Conservation (phyloP, 495 filamentous ascomycete genomes). For the Ramalina intermedia region DNA sequence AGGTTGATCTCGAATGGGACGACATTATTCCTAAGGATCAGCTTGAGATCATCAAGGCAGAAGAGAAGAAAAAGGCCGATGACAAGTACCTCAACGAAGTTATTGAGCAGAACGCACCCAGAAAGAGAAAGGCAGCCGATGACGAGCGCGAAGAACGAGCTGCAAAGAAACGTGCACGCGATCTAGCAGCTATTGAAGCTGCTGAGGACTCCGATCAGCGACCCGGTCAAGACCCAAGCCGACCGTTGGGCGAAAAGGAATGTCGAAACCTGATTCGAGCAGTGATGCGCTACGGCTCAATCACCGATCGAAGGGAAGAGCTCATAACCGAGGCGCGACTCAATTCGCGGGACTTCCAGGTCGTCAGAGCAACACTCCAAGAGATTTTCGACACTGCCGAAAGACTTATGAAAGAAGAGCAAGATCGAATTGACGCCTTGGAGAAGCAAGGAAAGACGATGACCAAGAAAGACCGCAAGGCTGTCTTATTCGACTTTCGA, state of each 20-base stretch:
- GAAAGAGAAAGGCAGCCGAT: conserved; percentile 60
- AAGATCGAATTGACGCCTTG: conserved; percentile 39
- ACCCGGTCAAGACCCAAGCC: conserved; percentile 61
- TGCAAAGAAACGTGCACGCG: conserved; percentile 80
- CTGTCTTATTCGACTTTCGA: conserved; percentile 82
- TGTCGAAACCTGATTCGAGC: conserved; percentile 77
- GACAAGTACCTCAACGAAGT: conserved; percentile 69
- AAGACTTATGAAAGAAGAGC: conserved; percentile 54
- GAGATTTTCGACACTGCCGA: conserved; percentile 61
- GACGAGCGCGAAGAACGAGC: conserved; percentile 74
- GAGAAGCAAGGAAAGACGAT: conserved; percentile 58
- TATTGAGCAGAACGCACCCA: conserved; percentile 72
- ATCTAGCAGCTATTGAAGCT: conserved; percentile 35
- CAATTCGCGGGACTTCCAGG: conserved; percentile 59
- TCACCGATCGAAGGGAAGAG: conserved; percentile 75
- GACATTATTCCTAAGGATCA: conserved; percentile 94
- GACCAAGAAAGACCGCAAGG: conserved; percentile 94
- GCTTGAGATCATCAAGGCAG: conserved; percentile 72
- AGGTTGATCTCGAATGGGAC: conserved; percentile 89
- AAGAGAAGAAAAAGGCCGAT: conserved; percentile 71
- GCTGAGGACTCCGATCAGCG: conserved; percentile 42
- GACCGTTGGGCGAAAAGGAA: conserved; percentile 79
- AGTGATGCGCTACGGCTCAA: conserved; percentile 74
- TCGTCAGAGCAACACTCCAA: conserved; percentile 53
- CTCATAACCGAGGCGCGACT: conserved; percentile 75